Evolutionary conservation across 257 asterid genomes (phyloP), one percentile per base, ranked within the genome.

Genomic region (Solanum verrucosum): DNA sequence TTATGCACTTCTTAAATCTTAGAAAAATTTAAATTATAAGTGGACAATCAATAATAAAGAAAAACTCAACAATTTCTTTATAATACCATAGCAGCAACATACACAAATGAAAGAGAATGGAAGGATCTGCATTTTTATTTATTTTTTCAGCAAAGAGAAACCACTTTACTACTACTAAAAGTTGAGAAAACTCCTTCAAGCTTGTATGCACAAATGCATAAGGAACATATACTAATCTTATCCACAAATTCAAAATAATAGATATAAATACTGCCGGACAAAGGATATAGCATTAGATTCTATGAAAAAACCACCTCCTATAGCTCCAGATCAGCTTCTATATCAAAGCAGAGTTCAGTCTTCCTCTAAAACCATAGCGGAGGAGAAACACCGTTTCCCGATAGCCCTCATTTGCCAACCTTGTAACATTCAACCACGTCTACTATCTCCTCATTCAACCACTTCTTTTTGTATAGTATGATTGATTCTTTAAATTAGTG

Each of bases 391-490:
- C 89, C 94, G 94, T 85, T 86, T 89, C 33, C 98, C 95, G 6
- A 95, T 87, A 15, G 94, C 95, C 59, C 52, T 89, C 72, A 74
- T 84, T 52, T 91, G 86, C 99, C 99, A 97, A 18, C 98, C 98
- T 89, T 88, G 94, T 93, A 97, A 78, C 92, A 87, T 86, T 97
- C 98, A 85, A 95, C 63, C 99, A 37, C 40, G 40, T 37, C 40
- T 37, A 37, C 40, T 37, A 37, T 37, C 9, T 37, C 40, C 40
- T 37, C 40, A 37, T 37, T 37, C 40, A 37, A 7, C 40, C 40
- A 59, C 2, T 59, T 59, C 67, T 59, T 59, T 59, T 59, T 7
- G 23, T 59, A 7, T 11, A 21, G 12, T 37, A 37, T 37, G 40
- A 7, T 9, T 37, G 40, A 37, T 37, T 37, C 40, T 37, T 37